Base-by-base conservation (phyloP, 2,329 filamentous ascomycete species). In the Emergomyces orientalis region DNA sequence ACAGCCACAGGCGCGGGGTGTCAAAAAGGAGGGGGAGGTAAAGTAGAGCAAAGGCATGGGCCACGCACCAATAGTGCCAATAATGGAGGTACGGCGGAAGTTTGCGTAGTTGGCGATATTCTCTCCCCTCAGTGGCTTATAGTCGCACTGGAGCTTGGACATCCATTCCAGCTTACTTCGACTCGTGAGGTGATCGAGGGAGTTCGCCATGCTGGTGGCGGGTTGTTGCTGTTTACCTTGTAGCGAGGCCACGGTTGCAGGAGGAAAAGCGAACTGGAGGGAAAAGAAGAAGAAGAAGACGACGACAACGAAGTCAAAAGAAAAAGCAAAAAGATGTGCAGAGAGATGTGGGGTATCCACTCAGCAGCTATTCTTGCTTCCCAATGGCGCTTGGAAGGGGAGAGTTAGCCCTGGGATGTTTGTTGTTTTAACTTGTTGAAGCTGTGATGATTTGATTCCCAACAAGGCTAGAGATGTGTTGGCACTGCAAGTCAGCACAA, bases 61-160 rank as follows among this genome's bases (percentile, higher is more conserved):
- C n/a, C n/a, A 69, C 81, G 72, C 78, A 86, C 84, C 94, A 76
- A 99, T 97, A 72, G 94, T 97, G 82, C 93, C 91, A 80, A 99
- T 97, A 82, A 99, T 99, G 75, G 92, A 96, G 67, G 93, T 96
- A 71, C 94, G 88, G 74, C 94, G 91, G 80, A 94, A 95, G 82
- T 95, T 92, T 30, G 30, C 52, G 19, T 55, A 55, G 30, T 55
- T 55, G 30, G 32, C 52, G 25, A 52, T 52, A 52, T 52, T 52
- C 49, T 52, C 49, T 32, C 49, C 49, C 79, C 88, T 90, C 72
- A 88, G 84, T 63, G 93, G 92, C 71, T 85, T 83, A 81, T 88
- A 91, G 75, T 94, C 89, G 69, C 93, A 97, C 82, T 97, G 88
- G 75, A 99, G 89, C 78, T 85, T 82, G 75, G 85, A 84, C 73